A percentile compares a stretch with the other conserved stretches of the same genome.
These are phyloP conservation scores for Hypoxylon lienhwacheense DNA, from an alignment of 495 filamentous ascomycete species.

Conservation along the genomic window DNA sequence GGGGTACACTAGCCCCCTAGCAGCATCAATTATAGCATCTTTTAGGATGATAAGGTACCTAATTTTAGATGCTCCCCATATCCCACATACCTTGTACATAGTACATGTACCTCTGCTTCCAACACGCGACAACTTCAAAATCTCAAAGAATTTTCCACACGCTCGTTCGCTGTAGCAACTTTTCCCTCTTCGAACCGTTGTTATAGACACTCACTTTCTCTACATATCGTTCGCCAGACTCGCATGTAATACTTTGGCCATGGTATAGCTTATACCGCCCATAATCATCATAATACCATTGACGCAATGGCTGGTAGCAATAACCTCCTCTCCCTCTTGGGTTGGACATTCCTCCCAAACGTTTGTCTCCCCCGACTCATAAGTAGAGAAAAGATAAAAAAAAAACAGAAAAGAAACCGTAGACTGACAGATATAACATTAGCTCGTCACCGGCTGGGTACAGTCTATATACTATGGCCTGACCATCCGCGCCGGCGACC, in stretches of 20 bases:
- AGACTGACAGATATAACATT: background rate
- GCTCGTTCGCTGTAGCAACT: slow-evolving; percentile 2
- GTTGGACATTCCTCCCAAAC: slow-evolving; percentile 79
- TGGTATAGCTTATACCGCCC: slow-evolving; percentile 23
- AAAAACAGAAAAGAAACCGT: background rate
- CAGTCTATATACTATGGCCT: slow-evolving; percentile 85
- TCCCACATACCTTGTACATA: no score
- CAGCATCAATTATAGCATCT: no score
- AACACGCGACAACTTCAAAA: no score
- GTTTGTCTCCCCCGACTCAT: slow-evolving; percentile 47
- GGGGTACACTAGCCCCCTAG: no score
- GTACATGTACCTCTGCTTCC: no score
- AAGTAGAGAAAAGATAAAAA: background rate
- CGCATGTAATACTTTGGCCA: slow-evolving; percentile 12
- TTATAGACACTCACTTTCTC: background rate
- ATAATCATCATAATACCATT: background rate
- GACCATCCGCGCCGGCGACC: slow-evolving; percentile 88
- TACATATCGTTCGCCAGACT: background rate
- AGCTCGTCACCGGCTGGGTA: slow-evolving; percentile 78
- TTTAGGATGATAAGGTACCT: no score
- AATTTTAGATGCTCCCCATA: no score
- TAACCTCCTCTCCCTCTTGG: slow-evolving; percentile 69
- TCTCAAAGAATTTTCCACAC: no score
- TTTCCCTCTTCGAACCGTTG: background rate
- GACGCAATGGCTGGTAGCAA: slow-evolving; percentile 36